Percentiles rank a stretch among this genome's conserved stretches.
Conservation (phyloP, 768 basidiomycete species). For the Leccinum obscurum region DNA sequence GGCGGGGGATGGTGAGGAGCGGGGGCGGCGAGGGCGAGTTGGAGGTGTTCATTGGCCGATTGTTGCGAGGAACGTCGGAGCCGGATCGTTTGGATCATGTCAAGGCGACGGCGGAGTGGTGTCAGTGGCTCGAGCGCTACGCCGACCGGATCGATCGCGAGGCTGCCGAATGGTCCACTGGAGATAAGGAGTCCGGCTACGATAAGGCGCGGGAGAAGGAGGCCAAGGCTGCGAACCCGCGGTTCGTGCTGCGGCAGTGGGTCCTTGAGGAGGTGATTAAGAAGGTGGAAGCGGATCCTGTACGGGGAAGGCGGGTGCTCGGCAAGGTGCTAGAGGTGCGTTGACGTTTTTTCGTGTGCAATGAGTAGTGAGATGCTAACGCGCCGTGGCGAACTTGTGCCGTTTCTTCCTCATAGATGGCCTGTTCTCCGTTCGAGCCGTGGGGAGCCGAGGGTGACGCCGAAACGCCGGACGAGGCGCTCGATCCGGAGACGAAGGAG, state of each 20-base stretch:
- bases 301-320: slow-evolving; percentile 64
- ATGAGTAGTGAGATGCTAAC: neutral
- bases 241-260: slow-evolving; percentile 96
- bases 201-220: slow-evolving; percentile 50
- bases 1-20: slow-evolving; percentile 37
- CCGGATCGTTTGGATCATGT: slow-evolving; percentile 43
- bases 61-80: slow-evolving; percentile 51
- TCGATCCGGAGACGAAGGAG: slow-evolving; percentile 61
- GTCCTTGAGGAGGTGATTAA: slow-evolving; percentile 89
- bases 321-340: slow-evolving; percentile 81
- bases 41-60: slow-evolving; percentile 41
- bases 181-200: slow-evolving; percentile 31
- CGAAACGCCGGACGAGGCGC: slow-evolving; percentile 41
- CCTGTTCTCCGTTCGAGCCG: slow-evolving; percentile 76
- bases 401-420: slow-evolving; percentile 59
- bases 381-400: too few species aligned
- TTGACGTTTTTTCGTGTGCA: neutral
- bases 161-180: slow-evolving; percentile 42
- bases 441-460: slow-evolving; percentile 77
- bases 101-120: slow-evolving; percentile 52
- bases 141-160: slow-evolving; percentile 58
- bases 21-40: slow-evolving; percentile 22
- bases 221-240: slow-evolving; percentile 71
- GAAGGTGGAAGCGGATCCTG: slow-evolving; percentile 65
- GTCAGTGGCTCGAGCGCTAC: slow-evolving; percentile 65